A percentile compares a stretch with the other conserved stretches of the same genome.
Evolutionary conservation across 495 filamentous ascomycete species (phyloP).

Genomic region (Penicillium coffeae): DNA sequence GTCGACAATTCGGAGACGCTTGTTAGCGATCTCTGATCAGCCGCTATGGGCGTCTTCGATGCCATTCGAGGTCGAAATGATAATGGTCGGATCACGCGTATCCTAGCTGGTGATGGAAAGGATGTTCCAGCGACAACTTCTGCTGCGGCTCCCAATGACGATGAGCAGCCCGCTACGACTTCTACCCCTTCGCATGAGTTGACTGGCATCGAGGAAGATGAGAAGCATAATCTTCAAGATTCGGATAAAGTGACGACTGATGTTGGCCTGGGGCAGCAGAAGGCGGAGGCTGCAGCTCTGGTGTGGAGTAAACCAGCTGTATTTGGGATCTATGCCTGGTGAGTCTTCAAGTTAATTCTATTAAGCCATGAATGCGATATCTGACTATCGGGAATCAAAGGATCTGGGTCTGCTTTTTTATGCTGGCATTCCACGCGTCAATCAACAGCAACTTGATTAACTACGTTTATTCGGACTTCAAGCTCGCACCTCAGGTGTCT

Average conservation of each 20-base stretch:
- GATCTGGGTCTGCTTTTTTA: conserved; percentile 44
- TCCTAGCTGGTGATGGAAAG: not conserved
- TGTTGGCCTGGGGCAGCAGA: conserved; percentile 34
- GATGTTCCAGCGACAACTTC: not conserved
- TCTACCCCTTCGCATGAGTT: conserved; percentile 2
- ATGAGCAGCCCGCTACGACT: not conserved
- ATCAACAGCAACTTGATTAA: conserved; percentile 35
- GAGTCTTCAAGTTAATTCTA: conserved; percentile 17
- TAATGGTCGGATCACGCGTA: not conserved
- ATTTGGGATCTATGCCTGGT: conserved; percentile 38
- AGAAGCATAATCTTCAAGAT: conserved; percentile 20
- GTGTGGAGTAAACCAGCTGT: conserved; percentile 35
- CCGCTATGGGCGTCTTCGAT: conserved; percentile 9
- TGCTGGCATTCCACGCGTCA: conserved; percentile 36
- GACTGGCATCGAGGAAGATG: conserved; percentile 19
- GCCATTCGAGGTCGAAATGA: conserved; percentile 7
- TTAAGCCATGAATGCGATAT: not conserved
- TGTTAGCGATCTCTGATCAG: not conserved
- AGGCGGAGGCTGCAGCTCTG: conserved; percentile 42
- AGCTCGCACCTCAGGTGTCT: conserved; percentile 33
- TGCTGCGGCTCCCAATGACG: not conserved
- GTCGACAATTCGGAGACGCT: not conserved
- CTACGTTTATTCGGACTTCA: conserved; percentile 35
- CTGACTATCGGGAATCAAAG: conserved; percentile 10
- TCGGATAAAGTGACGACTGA: conserved; percentile 23